Evolutionary conservation across 129 eudicot species (phyloP).

Genomic region (Arctium lappa): DNA sequence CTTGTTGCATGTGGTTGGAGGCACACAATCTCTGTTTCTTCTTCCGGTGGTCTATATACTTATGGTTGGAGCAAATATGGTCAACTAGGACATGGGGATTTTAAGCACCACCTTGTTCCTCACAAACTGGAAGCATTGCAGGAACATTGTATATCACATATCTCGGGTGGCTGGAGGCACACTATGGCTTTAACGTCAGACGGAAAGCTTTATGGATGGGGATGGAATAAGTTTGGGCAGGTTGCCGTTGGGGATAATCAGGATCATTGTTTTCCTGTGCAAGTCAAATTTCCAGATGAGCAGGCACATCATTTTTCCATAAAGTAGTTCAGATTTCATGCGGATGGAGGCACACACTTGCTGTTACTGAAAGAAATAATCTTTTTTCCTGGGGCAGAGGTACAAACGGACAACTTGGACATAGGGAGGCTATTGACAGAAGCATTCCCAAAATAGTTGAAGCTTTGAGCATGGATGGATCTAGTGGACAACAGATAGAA

Average conservation of each 20-base stretch:
- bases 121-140: conserved; percentile 64
- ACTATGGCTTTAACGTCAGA: conserved; percentile 91
- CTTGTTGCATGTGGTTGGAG: conserved; percentile 99
- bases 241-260: conserved; percentile 87
- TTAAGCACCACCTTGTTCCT: conserved; percentile 83
- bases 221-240: conserved; percentile 99
- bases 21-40: conserved; percentile 87
- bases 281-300: conserved; percentile 70
- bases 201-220: conserved; percentile 97
- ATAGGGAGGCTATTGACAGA: conserved; percentile 79
- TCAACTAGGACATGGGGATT: conserved; percentile 98
- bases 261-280: conserved; percentile 87
- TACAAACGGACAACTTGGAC: conserved; percentile 98
- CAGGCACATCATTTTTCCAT: conserved; percentile 54
- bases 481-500: conserved; percentile 76
- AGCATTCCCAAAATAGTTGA: conserved; percentile 76
- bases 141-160: conserved; percentile 68
- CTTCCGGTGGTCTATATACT: conserved; percentile 78
- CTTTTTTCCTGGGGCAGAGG: conserved; percentile 99
- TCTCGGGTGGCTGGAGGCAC: conserved; percentile 99
- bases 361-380: conserved; percentile 69
- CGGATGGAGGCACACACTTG: conserved; percentile 99
- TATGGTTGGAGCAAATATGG: conserved; percentile 99
- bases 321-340: conserved; percentile 86
- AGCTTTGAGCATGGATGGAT: conserved; percentile 82